A percentile compares a stretch with the other conserved stretches of the same genome.
phyloP scores from a whole-genome alignment of 768 basidiomycete genomes.

The Lactarius evosmus region DNA sequence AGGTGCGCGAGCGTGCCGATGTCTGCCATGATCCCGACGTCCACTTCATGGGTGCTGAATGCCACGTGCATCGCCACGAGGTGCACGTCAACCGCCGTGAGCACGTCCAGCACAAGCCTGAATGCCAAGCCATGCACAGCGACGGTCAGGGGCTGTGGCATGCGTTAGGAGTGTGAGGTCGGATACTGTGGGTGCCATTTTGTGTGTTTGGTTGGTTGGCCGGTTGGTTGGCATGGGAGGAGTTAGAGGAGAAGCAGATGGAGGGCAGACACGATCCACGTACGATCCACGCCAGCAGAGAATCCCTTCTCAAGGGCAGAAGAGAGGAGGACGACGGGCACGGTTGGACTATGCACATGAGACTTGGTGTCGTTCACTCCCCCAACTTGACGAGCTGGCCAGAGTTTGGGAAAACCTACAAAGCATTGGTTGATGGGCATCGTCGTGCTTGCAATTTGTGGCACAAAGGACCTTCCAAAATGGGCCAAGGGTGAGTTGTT shows the following conservation, averaged over 20 bases:
- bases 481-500: no score
- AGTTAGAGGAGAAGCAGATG: background rate
- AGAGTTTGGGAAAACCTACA: no score
- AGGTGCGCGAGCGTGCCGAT: conserved; percentile 82
- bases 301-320: conserved; percentile 70
- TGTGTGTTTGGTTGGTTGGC: background rate
- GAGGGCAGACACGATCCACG: conserved; percentile 25
- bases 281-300: conserved; percentile 82
- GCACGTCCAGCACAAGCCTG: conserved; percentile 78
- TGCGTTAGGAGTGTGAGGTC: conserved; percentile 37
- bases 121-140: conserved; percentile 73
- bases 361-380: no score
- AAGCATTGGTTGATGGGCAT: no score
- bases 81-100: conserved; percentile 74
- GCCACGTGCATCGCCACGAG: conserved; percentile 57
- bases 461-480: no score
- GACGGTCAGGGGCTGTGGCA: conserved; percentile 76
- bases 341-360: no score
- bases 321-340: conserved; percentile 70
- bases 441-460: no score
- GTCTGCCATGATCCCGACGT: conserved; percentile 84
- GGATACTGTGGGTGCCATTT: conserved; percentile 16
- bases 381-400: no score
- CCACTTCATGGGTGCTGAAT: conserved; percentile 83
- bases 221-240: background rate